These are phyloP conservation scores for Haplographium delicatum DNA, from an alignment of 495 filamentous ascomycete genomes.

Conservation along the genomic window DNA sequence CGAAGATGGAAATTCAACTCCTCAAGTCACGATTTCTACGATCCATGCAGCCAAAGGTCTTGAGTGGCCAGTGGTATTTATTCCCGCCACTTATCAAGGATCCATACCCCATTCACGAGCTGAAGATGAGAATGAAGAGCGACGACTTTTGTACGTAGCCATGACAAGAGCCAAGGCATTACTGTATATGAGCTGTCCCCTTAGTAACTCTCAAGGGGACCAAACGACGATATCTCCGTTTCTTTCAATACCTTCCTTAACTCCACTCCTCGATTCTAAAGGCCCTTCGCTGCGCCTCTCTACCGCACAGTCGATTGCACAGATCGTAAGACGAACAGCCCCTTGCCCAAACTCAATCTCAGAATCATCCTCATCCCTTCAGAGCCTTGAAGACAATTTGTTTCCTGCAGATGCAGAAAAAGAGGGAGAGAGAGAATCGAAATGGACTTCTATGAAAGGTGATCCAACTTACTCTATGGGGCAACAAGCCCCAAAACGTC, in stretches of 20 bases:
- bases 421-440: slow-evolving; percentile 39
- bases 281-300: slow-evolving; percentile 53
- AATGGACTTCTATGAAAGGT: slow-evolving; percentile 17
- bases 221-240: slow-evolving; percentile 61
- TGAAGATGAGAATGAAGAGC: slow-evolving; percentile 86
- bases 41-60: slow-evolving; percentile 96
- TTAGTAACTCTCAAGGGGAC: slow-evolving; percentile 56
- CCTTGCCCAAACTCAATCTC: slow-evolving; percentile 47
- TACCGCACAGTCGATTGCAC: slow-evolving; percentile 53
- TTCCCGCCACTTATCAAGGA: slow-evolving; percentile 85
- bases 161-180: slow-evolving; percentile 94
- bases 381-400: slow-evolving; percentile 53
- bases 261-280: slow-evolving; percentile 44
- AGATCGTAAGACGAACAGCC: slow-evolving; percentile 54
- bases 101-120: slow-evolving; percentile 92
- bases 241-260: slow-evolving; percentile 44
- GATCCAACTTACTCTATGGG: slow-evolving; percentile 32
- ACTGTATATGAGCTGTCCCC: slow-evolving; percentile 84
- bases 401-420: slow-evolving; percentile 58
- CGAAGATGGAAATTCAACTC: slow-evolving; percentile 46
- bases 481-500: slow-evolving; percentile 29
- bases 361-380: slow-evolving; percentile 33
- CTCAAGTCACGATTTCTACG: slow-evolving; percentile 86
- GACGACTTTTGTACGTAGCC: slow-evolving; percentile 88
- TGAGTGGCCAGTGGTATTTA: slow-evolving; percentile 96